Evolutionary conservation across 331 rosid genomes (phyloP), one percentile per base, ranked within the genome.

Genomic region (Stylosanthes scabra): DNA sequence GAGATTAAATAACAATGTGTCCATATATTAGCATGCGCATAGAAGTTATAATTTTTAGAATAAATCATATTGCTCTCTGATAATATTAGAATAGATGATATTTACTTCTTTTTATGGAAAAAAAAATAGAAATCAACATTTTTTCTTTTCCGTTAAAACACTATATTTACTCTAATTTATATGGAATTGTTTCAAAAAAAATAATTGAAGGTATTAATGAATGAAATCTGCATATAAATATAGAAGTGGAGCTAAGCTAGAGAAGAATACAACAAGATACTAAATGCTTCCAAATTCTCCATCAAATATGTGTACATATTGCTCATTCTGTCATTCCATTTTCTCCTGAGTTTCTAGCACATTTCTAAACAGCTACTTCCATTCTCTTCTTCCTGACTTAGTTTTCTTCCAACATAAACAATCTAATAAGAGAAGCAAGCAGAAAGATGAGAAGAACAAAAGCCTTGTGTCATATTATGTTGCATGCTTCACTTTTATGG

Each of bases 401-500:
- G 11, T 44, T 44, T 44, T 44, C 11, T 44, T 44, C 49, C 10
- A 7, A 44, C 15, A 39, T 4, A 39, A 39, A 2, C 42, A 4
- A 4, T 39, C 15, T 14, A 25, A 51, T 51, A 54, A 2, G 42
- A 51, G 57, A 51, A 56, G 13, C 25, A 20, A 20, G 1, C 61
- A 56, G 13, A 25, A 56, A 56, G 37, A 56, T 25, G 37, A 56
- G 37, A 56, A 56, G 2, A 25, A 13, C 7, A 6, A 20, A 56
- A 57, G 62, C 75, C 78, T 68, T 51, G 10, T n/a, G 57, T 4
- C 8, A 51, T 15, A 51, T 51, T 51, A 9, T 51, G 3, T 51
- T 51, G 57, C 57, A 51, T 5, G 57, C 16, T 14, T 51, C 57
- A 51, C 7, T 51, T 15, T 15, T 51, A 9, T 51, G 57, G 3